Percentiles rank a stretch among this genome's conserved stretches.
Conservation (phyloP, 225 moss, liverwort and hornwort species). For the Asterella californica region DNA sequence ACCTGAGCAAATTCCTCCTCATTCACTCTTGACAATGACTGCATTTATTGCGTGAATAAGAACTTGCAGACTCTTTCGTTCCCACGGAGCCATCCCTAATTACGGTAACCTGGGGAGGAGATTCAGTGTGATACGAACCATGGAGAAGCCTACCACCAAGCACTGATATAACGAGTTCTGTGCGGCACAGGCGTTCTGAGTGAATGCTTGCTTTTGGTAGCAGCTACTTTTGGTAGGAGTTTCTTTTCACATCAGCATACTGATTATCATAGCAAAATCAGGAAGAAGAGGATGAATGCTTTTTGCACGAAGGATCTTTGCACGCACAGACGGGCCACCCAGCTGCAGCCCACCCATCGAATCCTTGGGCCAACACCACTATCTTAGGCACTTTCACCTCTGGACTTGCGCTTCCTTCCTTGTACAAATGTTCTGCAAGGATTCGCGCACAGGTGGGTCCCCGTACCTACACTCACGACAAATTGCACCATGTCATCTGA, state of each 20-base stretch:
- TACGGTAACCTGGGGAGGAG: no score
- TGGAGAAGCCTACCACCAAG: not conserved
- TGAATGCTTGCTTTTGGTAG: not conserved
- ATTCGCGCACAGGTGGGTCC: conserved; percentile 77
- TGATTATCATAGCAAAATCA: not conserved
- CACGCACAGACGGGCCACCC: conserved; percentile 77
- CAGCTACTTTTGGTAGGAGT: not conserved
- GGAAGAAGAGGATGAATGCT: conserved; percentile 5
- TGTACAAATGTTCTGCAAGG: conserved; percentile 57
- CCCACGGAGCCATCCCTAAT: not conserved
- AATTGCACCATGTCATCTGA: not conserved
- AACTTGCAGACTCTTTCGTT: not conserved
- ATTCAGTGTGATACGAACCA: not conserved
- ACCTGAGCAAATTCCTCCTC: not conserved
- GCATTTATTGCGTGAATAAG: not conserved
- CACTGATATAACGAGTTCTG: not conserved
- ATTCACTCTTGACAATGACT: not conserved
- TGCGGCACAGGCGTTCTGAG: not conserved
- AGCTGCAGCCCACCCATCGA: conserved; percentile 77
- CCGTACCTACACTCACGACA: conserved; percentile 51
- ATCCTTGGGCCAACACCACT: conserved; percentile 66
- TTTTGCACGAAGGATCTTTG: conserved; percentile 41
- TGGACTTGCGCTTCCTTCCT: conserved; percentile 32
- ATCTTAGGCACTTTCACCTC: conserved; percentile 54
- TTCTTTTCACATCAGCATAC: no score